These are phyloP conservation scores for Zoysia japonica DNA, from an alignment of 176 grass and related monocot species.

Conservation along the genomic window DNA sequence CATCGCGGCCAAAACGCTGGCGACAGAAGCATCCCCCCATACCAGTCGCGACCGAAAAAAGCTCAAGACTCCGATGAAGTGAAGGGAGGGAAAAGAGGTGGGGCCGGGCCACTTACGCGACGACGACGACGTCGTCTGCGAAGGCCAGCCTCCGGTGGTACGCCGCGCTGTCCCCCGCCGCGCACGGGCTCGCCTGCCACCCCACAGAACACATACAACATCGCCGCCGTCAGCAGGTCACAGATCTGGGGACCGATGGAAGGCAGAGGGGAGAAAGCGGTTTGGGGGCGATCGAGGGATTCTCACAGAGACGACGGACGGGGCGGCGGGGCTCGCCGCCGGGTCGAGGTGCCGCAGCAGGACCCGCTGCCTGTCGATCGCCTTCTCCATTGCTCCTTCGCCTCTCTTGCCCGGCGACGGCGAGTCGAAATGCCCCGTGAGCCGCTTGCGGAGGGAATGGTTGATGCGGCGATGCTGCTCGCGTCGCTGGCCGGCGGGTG, in stretches of 20 bases:
- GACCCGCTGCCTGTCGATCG: slow-evolving; percentile 76
- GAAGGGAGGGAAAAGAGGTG: too few relatives aligned
- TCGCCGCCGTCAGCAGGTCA: neutral
- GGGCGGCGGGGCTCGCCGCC: slow-evolving; percentile 13
- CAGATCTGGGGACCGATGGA: slow-evolving; percentile 29
- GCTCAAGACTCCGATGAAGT: neutral
- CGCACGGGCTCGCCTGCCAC: slow-evolving; percentile 61
- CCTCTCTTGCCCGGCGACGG: neutral
- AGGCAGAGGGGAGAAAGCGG: neutral
- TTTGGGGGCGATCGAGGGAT: too few relatives aligned
- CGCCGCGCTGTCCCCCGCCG: slow-evolving; percentile 60
- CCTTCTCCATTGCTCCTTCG: slow-evolving; percentile 71
- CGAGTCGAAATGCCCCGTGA: neutral
- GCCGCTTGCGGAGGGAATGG: neutral
- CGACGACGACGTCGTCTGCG: slow-evolving; percentile 91
- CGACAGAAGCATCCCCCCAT: neutral
- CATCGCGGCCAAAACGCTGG: neutral
- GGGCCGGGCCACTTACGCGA: slow-evolving; percentile 61
- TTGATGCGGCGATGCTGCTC: neutral
- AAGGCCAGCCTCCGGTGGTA: slow-evolving; percentile 61
- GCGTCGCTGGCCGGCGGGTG: neutral
- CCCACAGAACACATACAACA: neutral
- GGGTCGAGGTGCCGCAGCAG: slow-evolving; percentile 76
- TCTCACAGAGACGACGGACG: slow-evolving; percentile 50
- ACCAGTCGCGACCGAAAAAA: neutral